phyloP scores from a whole-genome alignment of 2,329 filamentous ascomycete genomes.

The Chaetomium strumarium region DNA sequence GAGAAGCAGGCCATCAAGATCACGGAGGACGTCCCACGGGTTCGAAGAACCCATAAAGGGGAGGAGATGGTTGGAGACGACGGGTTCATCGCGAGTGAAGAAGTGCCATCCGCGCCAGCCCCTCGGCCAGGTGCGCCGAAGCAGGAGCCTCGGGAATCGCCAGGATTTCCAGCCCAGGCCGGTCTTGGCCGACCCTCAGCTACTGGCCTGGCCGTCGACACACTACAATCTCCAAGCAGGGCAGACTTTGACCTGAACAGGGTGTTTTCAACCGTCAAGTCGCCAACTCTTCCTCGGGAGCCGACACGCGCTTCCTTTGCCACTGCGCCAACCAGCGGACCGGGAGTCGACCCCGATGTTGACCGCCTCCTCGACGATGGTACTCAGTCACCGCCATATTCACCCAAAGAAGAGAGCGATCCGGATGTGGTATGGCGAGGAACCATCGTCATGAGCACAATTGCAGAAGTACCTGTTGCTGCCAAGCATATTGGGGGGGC shows the following conservation, averaged over 20 bases:
- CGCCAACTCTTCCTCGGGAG: slow-evolving; percentile 51
- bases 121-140: slow-evolving; percentile 30
- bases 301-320: slow-evolving; percentile 43
- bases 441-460: slow-evolving; percentile 66
- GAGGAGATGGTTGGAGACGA: slow-evolving; percentile 85
- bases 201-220: slow-evolving; percentile 38
- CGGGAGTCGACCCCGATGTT: slow-evolving; percentile 78
- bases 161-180: slow-evolving; percentile 23
- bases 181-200: slow-evolving; percentile 14
- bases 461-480: slow-evolving; percentile 69
- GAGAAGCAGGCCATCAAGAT: slow-evolving; percentile 83
- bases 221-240: slow-evolving; percentile 49
- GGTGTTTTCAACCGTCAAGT: slow-evolving; percentile 77
- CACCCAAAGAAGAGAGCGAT: slow-evolving; percentile 62
- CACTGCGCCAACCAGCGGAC: slow-evolving; percentile 43
- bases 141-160: slow-evolving; percentile 19
- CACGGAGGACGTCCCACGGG: slow-evolving; percentile 66
- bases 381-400: slow-evolving; percentile 75
- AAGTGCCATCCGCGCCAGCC: slow-evolving; percentile 34
- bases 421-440: slow-evolving; percentile 75
- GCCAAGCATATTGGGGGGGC: slow-evolving; percentile 82
- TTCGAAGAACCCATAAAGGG: slow-evolving; percentile 89
- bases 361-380: slow-evolving; percentile 82
- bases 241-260: slow-evolving; percentile 76
- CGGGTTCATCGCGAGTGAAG: slow-evolving; percentile 36